Evolutionary conservation across 768 basidiomycete species (phyloP).

Genomic region (Imleria badia): DNA sequence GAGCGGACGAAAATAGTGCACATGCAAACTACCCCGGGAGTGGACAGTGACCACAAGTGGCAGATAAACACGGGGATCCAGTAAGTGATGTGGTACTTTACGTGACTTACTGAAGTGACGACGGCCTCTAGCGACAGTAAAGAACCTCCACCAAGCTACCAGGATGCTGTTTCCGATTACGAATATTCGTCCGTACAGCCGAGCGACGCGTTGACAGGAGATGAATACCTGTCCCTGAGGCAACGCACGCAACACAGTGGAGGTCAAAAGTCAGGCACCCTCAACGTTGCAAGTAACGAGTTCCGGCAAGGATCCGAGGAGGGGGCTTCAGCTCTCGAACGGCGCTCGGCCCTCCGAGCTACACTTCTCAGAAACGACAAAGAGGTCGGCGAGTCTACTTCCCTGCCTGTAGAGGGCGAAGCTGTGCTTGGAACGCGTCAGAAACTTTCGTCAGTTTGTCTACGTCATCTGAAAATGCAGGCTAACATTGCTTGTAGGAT

Average conservation of each 20-base stretch:
- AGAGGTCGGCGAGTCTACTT: neutral
- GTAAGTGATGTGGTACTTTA: slow-evolving; percentile 1
- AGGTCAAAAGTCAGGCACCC: neutral
- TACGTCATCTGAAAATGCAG: neutral
- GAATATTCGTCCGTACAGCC: neutral
- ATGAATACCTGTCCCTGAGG: neutral
- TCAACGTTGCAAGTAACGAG: neutral
- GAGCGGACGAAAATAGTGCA: neutral
- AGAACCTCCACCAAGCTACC: slow-evolving; percentile 16
- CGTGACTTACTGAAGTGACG: neutral
- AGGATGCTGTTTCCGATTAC: slow-evolving; percentile 1
- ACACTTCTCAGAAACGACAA: neutral
- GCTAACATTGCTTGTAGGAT: neutral
- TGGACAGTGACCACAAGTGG: neutral
- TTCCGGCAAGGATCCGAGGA: neutral
- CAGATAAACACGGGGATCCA: neutral
- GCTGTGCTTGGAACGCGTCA: neutral
- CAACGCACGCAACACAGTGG: neutral
- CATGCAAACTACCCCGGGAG: neutral
- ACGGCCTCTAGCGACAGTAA: neutral
- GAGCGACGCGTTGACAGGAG: neutral
- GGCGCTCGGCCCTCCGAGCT: neutral
- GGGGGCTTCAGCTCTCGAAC: neutral
- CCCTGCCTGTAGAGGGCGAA: neutral
- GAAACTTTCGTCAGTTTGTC: neutral